phyloP scores from a whole-genome alignment of 352 stramenopile species.

The Phytophthora gonapodyides region DNA sequence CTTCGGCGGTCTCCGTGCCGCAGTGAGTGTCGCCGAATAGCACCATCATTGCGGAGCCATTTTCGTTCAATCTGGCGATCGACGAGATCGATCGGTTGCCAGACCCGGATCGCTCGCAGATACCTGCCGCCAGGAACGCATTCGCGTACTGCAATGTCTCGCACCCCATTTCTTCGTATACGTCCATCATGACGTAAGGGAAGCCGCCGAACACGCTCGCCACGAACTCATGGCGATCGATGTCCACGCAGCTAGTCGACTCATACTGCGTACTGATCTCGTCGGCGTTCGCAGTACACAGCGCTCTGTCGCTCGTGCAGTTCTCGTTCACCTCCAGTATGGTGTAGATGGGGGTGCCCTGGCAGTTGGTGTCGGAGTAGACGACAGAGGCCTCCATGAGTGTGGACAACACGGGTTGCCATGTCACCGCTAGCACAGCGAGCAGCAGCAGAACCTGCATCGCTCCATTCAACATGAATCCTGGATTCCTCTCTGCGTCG shows the following conservation, averaged over 20 bases:
- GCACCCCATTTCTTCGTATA: constrained; percentile 7
- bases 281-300: not conserved
- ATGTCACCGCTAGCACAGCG: constrained; percentile 4
- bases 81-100: not conserved
- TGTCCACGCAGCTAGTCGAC: constrained; percentile 3
- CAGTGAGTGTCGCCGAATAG: constrained; percentile 6
- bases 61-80: not conserved
- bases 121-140: constrained; percentile 14
- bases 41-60: constrained; percentile 8
- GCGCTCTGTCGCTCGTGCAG: constrained; percentile 1
- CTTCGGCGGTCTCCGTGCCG: not conserved
- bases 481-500: no score
- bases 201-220: constrained; percentile 10
- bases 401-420: not conserved
- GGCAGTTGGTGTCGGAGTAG: constrained; percentile 15
- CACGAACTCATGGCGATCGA: constrained; percentile 6
- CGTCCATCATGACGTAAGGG: constrained; percentile 7
- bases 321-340: not conserved
- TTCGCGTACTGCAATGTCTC: not conserved
- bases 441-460: not conserved
- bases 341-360: constrained; percentile 7
- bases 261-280: not conserved
- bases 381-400: constrained; percentile 6
- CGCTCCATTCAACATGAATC: not conserved
- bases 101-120: not conserved